phyloP scores from a whole-genome alignment of 495 filamentous ascomycete species.

The Corynascus novoguineensis region DNA sequence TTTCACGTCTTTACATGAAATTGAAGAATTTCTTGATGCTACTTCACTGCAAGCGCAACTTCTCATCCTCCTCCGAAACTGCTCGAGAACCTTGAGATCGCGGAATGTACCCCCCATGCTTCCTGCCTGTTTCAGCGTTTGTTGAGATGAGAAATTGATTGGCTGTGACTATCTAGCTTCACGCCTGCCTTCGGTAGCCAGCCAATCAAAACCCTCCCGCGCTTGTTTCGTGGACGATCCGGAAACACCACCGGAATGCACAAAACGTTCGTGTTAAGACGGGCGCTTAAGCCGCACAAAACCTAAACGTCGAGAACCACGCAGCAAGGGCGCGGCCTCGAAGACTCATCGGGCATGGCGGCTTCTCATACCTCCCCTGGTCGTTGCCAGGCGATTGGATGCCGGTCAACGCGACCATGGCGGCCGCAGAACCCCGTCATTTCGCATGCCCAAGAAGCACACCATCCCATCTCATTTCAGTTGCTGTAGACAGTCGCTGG shows the following conservation, averaged over 20 bases:
- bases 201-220: slow-evolving; percentile 1
- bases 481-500: slow-evolving; percentile 1
- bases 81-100: not conserved
- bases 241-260: not conserved
- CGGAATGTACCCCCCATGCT: too few relatives aligned
- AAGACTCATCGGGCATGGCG: not conserved
- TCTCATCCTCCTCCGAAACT: too few relatives aligned
- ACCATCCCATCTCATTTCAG: slow-evolving; percentile 4
- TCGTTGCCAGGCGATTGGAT: slow-evolving; percentile 3
- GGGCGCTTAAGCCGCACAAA: slow-evolving; percentile 11
- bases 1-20: too few relatives aligned
- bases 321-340: not conserved
- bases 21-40: too few relatives aligned
- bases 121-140: not conserved
- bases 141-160: not conserved
- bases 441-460: not conserved
- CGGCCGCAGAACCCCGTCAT: slow-evolving; percentile 9
- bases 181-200: not conserved
- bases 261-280: not conserved
- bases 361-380: not conserved
- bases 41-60: too few relatives aligned
- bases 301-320: not conserved
- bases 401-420: not conserved
- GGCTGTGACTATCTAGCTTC: not conserved
- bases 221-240: not conserved